Percentiles rank a stretch among this genome's conserved stretches.
Evolutionary conservation across 1,284 basidiomycete species (phyloP).

Genomic region (Ganoderma leucocontextum): DNA sequence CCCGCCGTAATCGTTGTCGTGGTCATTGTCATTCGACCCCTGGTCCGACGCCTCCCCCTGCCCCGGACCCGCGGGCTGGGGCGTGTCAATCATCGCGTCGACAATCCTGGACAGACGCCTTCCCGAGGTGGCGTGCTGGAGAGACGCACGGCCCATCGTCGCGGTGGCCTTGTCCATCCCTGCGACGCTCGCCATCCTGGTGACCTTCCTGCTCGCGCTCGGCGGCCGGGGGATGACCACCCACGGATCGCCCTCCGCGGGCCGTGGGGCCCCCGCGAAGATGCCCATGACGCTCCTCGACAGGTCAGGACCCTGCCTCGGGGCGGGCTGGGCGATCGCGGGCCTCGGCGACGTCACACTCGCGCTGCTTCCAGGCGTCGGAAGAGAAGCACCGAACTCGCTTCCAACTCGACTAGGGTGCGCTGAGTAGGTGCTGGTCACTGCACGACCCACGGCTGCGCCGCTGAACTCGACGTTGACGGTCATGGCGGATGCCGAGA

Average conservation of each 20-base stretch:
- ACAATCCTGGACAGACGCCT: constrained; percentile 39
- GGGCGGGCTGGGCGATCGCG: constrained; percentile 23
- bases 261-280: constrained; percentile 82
- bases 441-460: constrained; percentile 74
- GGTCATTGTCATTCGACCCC: constrained; percentile 65
- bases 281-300: constrained; percentile 70
- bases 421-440: constrained; percentile 63
- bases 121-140: constrained; percentile 31
- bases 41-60: constrained; percentile 56
- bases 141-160: constrained; percentile 38
- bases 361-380: constrained; percentile 21
- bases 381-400: constrained; percentile 22
- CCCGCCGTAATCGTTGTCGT: constrained; percentile 3
- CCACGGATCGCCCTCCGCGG: constrained; percentile 62
- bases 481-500: constrained; percentile 86
- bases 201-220: constrained; percentile 29
- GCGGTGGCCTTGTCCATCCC: constrained; percentile 27
- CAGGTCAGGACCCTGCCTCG: constrained; percentile 26
- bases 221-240: constrained; percentile 61
- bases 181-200: constrained; percentile 26
- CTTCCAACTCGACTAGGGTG: constrained; percentile 38
- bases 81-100: constrained; percentile 40
- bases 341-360: constrained; percentile 29
- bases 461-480: constrained; percentile 95
- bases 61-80: constrained; percentile 8